Percentiles rank a stretch among this genome's conserved stretches.
Evolutionary conservation across 805 yeast species (phyloP).

Genomic region (Wickerhamomyces queroliae): DNA sequence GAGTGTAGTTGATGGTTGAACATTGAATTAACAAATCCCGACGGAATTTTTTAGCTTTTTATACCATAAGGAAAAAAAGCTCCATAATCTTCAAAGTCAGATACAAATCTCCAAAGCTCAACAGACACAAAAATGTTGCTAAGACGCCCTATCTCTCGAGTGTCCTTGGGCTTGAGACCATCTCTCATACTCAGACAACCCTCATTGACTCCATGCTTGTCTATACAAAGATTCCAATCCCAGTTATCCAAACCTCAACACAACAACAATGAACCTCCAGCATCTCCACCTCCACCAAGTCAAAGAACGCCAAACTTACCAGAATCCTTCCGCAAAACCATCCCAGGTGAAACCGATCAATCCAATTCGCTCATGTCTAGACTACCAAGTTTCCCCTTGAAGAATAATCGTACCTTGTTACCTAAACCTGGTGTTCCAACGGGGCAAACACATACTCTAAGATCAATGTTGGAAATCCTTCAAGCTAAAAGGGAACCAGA

Average conservation of each 20-base stretch:
- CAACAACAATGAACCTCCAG: background rate
- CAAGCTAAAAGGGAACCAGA: constrained; percentile 57
- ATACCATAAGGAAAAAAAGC: too few relatives aligned
- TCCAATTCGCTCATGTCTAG: constrained; percentile 46
- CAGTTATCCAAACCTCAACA: background rate
- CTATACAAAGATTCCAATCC: background rate
- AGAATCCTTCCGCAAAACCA: constrained; percentile 15
- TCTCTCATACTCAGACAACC: background rate
- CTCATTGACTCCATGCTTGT: background rate
- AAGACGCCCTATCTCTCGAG: background rate
- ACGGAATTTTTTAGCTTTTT: too few relatives aligned
- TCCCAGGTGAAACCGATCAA: constrained; percentile 23
- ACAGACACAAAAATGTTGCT: background rate
- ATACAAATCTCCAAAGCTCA: background rate
- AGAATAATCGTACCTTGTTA: constrained; percentile 62
- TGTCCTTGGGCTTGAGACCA: background rate
- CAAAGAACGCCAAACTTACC: constrained; percentile 6
- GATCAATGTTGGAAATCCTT: constrained; percentile 56
- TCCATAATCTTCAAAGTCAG: too few relatives aligned
- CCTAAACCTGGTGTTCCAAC: constrained; percentile 79
- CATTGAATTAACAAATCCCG: too few relatives aligned
- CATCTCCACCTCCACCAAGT: background rate
- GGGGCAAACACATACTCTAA: constrained; percentile 50
- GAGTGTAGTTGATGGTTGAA: too few relatives aligned
- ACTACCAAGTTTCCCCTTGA: constrained; percentile 61